Evolutionary conservation across 257 asterid genomes (phyloP).

Genomic region (Capsicum rhomboideum): DNA sequence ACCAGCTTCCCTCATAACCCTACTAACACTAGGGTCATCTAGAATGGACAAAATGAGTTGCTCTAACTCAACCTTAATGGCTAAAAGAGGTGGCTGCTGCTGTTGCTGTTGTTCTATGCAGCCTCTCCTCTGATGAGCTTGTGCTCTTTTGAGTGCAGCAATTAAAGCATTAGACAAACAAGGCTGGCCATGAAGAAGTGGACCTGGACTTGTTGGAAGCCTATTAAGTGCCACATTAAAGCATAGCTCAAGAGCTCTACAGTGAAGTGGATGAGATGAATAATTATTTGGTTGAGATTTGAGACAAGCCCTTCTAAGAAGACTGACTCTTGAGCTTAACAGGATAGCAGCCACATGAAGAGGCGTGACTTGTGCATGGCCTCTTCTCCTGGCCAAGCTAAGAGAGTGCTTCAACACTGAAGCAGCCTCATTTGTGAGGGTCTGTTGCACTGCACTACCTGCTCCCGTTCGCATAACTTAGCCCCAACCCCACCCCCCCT

Average conservation of each 20-base stretch:
- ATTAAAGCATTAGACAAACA: constrained; percentile 67
- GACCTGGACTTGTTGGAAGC: constrained; percentile 62
- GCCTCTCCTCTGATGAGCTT: constrained; percentile 71
- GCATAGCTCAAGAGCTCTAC: constrained; percentile 74
- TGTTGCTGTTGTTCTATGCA: constrained; percentile 60
- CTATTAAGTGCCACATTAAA: constrained; percentile 86
- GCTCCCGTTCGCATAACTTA: constrained; percentile 84
- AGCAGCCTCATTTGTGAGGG: constrained; percentile 93
- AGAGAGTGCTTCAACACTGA: constrained; percentile 83
- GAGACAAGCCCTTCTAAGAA: constrained; percentile 62
- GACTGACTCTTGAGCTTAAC: constrained; percentile 43
- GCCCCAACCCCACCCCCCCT: constrained; percentile 44
- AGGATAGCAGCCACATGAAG: constrained; percentile 81
- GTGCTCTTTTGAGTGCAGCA: constrained; percentile 80
- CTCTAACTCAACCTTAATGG: constrained; percentile 63
- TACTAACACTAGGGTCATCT: constrained; percentile 81
- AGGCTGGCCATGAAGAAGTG: constrained; percentile 65
- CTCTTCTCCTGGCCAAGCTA: constrained; percentile 68
- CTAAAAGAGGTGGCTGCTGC: constrained; percentile 38
- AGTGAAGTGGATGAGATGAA: constrained; percentile 32
- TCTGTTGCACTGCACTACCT: constrained; percentile 55
- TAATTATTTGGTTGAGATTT: constrained; percentile 36
- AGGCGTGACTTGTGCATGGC: constrained; percentile 88
- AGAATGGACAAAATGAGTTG: constrained; percentile 66
- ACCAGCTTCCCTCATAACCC: constrained; percentile 91